These are phyloP conservation scores for Suillus variegatus DNA, from an alignment of 768 basidiomycete species.

Conservation along the genomic window DNA sequence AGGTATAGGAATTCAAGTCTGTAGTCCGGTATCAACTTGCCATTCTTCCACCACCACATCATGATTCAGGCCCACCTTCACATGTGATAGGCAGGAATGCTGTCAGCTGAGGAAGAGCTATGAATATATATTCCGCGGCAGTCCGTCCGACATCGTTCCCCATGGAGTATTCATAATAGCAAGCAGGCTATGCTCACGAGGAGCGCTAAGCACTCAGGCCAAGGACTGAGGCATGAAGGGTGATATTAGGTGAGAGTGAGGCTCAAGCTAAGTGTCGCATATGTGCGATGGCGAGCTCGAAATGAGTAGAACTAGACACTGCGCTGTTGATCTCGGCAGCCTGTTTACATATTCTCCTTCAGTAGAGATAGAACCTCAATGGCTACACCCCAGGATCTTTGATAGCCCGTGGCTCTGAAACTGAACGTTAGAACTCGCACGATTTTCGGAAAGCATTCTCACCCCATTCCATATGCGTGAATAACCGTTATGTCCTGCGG, in stretches of 20 bases:
- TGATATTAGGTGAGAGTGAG: background rate
- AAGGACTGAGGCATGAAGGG: background rate
- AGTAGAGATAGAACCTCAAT: conserved; percentile 35
- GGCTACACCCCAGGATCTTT: conserved; percentile 47
- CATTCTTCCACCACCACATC: no score
- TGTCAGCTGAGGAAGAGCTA: conserved; percentile 69
- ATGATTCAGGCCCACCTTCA: no score
- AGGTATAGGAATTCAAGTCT: no score
- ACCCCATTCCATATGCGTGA: conserved; percentile 67
- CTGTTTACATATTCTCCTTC: conserved; percentile 11
- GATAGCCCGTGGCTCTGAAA: conserved; percentile 38
- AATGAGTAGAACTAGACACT: background rate
- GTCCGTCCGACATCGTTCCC: background rate
- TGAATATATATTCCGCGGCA: conserved; percentile 44
- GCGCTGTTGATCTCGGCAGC: background rate
- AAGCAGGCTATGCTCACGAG: background rate
- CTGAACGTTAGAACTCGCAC: conserved; percentile 18
- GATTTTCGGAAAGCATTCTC: conserved; percentile 9
- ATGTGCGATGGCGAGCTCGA: background rate
- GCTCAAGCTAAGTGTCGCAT: background rate
- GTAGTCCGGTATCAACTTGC: no score
- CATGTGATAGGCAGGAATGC: conserved; percentile 52
- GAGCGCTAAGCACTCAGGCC: background rate
- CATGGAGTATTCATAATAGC: background rate
- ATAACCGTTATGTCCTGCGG: conserved; percentile 38